These are phyloP conservation scores for Paramyrothecium sp. DNA, from an alignment of 2,329 filamentous ascomycete species.

Conservation along the genomic window DNA sequence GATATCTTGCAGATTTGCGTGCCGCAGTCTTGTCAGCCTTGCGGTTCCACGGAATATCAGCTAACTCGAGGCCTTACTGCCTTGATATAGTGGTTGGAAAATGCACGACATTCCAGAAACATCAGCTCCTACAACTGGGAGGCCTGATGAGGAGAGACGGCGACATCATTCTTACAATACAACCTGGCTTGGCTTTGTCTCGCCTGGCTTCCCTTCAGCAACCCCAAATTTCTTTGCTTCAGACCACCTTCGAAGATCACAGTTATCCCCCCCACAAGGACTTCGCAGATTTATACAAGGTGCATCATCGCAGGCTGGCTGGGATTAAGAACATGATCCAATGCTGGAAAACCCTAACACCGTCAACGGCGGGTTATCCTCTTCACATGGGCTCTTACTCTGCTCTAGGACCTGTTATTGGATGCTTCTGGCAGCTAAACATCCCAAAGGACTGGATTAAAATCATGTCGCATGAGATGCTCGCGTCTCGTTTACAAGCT, in stretches of 20 bases:
- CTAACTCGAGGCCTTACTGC: not conserved
- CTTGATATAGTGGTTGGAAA: not conserved
- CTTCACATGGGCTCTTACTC: slow-evolving; percentile 2
- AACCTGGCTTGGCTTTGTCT: too few species aligned
- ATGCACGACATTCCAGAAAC: not conserved
- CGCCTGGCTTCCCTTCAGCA: too few species aligned
- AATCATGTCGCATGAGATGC: not conserved
- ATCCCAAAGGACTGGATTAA: not conserved
- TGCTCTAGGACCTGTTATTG: not conserved
- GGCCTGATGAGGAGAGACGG: not conserved
- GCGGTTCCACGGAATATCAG: not conserved
- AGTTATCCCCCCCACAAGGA: not conserved
- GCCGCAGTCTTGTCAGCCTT: not conserved
- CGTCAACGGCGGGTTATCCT: not conserved
- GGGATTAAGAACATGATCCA: not conserved
- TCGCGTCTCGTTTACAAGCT: not conserved
- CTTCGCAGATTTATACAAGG: not conserved
- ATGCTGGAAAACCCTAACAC: not conserved
- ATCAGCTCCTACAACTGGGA: not conserved
- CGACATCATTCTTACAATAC: not conserved
- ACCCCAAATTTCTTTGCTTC: too few species aligned
- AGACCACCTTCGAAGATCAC: too few species aligned
- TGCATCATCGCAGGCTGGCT: not conserved
- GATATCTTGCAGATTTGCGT: not conserved
- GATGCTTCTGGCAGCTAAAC: not conserved